Evolutionary conservation across 2,329 filamentous ascomycete genomes (phyloP), one percentile per base, ranked within the genome.

Genomic region (Colletotrichum eremochloae): DNA sequence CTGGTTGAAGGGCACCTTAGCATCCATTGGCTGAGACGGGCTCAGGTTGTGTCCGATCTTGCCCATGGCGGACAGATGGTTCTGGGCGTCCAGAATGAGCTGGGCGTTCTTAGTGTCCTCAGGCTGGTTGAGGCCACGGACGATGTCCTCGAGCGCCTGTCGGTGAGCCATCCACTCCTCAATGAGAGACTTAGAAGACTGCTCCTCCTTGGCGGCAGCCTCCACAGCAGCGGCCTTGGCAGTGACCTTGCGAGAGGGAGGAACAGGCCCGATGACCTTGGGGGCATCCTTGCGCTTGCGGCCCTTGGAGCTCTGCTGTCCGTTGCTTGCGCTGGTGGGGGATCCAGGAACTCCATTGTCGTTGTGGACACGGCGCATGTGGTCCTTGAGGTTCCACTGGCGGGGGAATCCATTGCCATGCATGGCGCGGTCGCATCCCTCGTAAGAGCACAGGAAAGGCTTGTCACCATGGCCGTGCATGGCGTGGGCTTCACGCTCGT

Each of bases 401-500:
- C 96, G 92, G 48, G 95, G 96, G 80, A 98, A 98, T 77, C 96
- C 96, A 81, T 96, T 94, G 77, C 94, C 95, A 33, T 89, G 86
- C 44, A 92, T 86, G 70, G 94, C 91, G 75, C 96, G 92, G 79
- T 98, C 95, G 79, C 96, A 98, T 74, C 94, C 94, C 38, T 92
- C 88, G 82, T 96, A 96, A 72, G 91, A 90, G 89, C 96, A 98
- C 63, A 96, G 89, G 81, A 96, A 95, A 18, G 96, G 95, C 83
- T 97, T 96, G 78, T 96, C 93, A 74, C 95, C 95, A 77, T 98
- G 95, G 75, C 95, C 95, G 80, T 98, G 96, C 88, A 98, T 93
- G 77, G 94, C 95, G 81, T 98, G 96, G 63, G 95, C 95, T 85
- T 98, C 96, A 73, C 96, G 92, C 86, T 98, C 96, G 79, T 98